Evolutionary conservation across 140 eudicot species (phyloP).

Genomic region (Cichorium intybus): DNA sequence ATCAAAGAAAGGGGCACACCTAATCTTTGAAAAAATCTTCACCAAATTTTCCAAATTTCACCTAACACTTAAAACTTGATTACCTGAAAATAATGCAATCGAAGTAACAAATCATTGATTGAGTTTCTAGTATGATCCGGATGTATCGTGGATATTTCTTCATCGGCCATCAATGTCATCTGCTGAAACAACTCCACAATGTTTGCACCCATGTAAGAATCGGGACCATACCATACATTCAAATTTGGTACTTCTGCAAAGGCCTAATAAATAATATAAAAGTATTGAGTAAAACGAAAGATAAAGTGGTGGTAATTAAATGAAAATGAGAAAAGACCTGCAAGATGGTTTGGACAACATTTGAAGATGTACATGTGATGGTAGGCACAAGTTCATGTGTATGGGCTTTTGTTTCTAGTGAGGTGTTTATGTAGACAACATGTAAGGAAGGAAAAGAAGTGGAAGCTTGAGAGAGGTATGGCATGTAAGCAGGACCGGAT

Average conservation of each 20-base stretch:
- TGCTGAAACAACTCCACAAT: conserved; percentile 78
- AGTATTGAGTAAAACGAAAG: conserved; percentile 19
- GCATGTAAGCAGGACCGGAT: conserved; percentile 78
- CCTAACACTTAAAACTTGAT: too few relatives aligned
- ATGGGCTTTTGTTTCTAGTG: conserved; percentile 89
- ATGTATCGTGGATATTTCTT: conserved; percentile 80
- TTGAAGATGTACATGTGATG: conserved; percentile 93
- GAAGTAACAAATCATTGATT: too few relatives aligned
- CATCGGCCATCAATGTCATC: conserved; percentile 89
- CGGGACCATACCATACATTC: conserved; percentile 89
- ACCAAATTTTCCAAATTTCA: too few relatives aligned
- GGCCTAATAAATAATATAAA: conserved; percentile 71
- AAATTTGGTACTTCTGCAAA: conserved; percentile 81
- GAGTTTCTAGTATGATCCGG: too few relatives aligned
- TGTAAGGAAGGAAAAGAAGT: conserved; percentile 80
- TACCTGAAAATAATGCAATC: too few relatives aligned
- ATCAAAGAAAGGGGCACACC: too few relatives aligned
- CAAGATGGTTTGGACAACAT: conserved; percentile 92
- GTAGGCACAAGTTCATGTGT: conserved; percentile 95
- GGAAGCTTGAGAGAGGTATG: conserved; percentile 73
- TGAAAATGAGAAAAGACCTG: conserved; percentile 53
- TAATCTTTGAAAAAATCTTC: too few relatives aligned
- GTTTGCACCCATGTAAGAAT: conserved; percentile 98
- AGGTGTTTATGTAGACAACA: conserved; percentile 88
- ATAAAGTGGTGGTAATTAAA: background rate